Evolutionary conservation across 2,329 filamentous ascomycete genomes (phyloP).

Genomic region (Fonsecaea pugnacius): DNA sequence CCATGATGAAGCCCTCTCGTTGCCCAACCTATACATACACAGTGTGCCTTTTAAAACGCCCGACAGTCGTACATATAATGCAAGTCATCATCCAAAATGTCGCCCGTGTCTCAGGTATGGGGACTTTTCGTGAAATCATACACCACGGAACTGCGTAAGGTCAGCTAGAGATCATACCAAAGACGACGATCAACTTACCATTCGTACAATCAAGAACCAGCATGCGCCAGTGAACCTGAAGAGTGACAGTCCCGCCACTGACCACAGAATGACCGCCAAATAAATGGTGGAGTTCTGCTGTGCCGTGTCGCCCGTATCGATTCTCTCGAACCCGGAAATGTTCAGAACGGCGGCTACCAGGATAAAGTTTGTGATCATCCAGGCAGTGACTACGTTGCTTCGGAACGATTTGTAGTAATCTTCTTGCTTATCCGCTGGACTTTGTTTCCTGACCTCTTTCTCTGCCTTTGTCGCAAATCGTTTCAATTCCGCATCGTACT

Average conservation of each 20-base stretch:
- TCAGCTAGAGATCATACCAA: conserved; percentile 38
- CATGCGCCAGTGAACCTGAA: conserved; percentile 87
- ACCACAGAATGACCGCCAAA: conserved; percentile 85
- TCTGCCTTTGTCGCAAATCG: conserved; percentile 76
- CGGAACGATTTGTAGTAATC: conserved; percentile 98
- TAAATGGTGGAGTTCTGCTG: conserved; percentile 72
- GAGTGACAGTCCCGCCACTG: conserved; percentile 78
- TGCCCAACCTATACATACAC: conserved; percentile 1
- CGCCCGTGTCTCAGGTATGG: not conserved
- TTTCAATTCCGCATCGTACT: conserved; percentile 83
- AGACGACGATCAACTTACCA: conserved; percentile 64
- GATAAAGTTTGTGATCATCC: conserved; percentile 96
- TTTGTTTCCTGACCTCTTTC: conserved; percentile 60
- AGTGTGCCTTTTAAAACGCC: not conserved
- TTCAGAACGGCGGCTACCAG: conserved; percentile 85
- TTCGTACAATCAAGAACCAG: conserved; percentile 88
- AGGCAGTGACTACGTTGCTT: conserved; percentile 85
- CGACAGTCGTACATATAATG: not conserved
- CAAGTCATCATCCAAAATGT: conserved; percentile 6
- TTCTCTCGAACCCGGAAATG: conserved; percentile 76
- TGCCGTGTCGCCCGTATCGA: conserved; percentile 51
- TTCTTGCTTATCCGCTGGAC: conserved; percentile 79
- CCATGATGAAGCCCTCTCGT: conserved; percentile 2
- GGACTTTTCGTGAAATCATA: conserved; percentile 36
- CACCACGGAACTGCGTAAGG: conserved; percentile 55